A percentile compares a stretch with the other conserved stretches of the same genome.
phyloP scores from a whole-genome alignment of 1,284 basidiomycete species.

The Irpex sp. region DNA sequence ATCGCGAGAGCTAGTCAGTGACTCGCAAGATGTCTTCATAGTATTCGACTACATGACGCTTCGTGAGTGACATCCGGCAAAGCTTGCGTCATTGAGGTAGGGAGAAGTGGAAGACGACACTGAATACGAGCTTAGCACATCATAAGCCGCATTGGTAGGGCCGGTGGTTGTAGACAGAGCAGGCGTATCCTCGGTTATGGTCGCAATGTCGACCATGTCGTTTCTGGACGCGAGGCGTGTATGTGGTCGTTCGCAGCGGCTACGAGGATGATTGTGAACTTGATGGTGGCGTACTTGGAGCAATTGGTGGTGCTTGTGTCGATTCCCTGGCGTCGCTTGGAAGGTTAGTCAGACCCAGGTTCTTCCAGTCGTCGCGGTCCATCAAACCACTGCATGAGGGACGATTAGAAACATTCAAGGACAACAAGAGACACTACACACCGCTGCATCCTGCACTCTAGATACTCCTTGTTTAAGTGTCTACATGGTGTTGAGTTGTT shows the following conservation, averaged over 20 bases:
- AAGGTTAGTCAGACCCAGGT: slow-evolving; percentile 69
- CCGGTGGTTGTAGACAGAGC: no score
- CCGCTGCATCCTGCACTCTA: slow-evolving; percentile 93
- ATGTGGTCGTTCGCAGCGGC: no score
- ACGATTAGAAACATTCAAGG: neutral
- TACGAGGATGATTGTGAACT: neutral
- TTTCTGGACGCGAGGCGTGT: no score
- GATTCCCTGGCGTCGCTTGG: slow-evolving; percentile 17
- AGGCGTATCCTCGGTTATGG: no score
- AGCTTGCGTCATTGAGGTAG: neutral
- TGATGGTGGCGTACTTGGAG: slow-evolving; percentile 9
- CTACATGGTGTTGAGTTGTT: slow-evolving; percentile 82
- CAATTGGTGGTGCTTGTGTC: neutral
- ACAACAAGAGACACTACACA: slow-evolving; percentile 34
- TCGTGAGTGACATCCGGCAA: neutral
- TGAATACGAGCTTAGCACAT: neutral
- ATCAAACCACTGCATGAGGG: slow-evolving; percentile 66
- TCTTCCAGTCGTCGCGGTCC: slow-evolving; percentile 84
- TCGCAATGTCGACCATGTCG: no score
- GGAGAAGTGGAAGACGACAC: neutral
- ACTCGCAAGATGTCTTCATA: neutral
- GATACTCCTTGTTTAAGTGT: slow-evolving; percentile 73
- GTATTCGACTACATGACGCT: neutral
- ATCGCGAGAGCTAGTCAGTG: neutral
- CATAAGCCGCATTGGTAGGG: neutral